These are phyloP conservation scores for Oryza australiensis DNA, from an alignment of 176 grass and related monocot genomes.

Conservation along the genomic window DNA sequence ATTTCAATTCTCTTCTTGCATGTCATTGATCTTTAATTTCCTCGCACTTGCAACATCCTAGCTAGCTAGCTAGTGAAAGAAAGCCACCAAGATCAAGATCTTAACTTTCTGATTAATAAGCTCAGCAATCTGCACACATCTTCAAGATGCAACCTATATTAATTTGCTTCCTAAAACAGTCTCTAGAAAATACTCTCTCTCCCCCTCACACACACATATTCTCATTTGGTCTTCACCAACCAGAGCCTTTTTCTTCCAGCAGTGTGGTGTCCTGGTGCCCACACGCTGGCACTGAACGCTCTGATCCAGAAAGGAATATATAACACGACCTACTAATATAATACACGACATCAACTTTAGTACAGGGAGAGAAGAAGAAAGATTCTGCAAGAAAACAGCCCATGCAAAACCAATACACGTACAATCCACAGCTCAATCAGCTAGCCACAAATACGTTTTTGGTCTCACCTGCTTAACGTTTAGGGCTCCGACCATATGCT, in stretches of 20 bases:
- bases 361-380: neutral
- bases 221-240: conserved; percentile 34
- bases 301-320: conserved; percentile 41
- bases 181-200: neutral
- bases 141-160: neutral
- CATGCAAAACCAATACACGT: neutral
- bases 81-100: neutral
- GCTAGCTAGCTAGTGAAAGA: neutral
- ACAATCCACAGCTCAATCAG: neutral
- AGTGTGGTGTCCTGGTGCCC: neutral
- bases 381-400: conserved; percentile 8
- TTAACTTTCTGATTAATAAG: neutral
- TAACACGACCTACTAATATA: neutral
- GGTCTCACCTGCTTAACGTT: conserved; percentile 33
- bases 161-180: neutral
- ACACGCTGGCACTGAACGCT: conserved; percentile 11
- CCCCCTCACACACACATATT: neutral
- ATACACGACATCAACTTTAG: conserved; percentile 12
- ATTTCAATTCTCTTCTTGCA: neutral
- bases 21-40: neutral
- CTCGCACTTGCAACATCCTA: neutral
- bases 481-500: conserved; percentile 38
- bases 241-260: conserved; percentile 8
- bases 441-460: neutral
- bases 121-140: neutral